Base-by-base conservation (phyloP, 331 rosid genomes). In the Pyrus hybrid region DNA sequence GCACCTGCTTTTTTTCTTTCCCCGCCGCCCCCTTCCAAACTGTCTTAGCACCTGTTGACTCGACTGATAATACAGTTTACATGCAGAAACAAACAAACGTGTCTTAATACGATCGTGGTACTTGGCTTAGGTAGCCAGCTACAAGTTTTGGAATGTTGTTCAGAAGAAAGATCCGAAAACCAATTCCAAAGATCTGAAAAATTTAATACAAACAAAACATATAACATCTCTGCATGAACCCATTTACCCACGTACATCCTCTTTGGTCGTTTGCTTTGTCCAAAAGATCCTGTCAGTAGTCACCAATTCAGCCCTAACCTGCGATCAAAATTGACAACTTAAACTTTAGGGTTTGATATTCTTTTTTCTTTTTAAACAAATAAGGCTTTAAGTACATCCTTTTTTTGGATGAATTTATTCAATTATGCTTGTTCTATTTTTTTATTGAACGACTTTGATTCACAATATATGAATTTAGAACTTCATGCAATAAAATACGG, bases 71-170 rank as follows among this genome's bases (percentile, higher is more conserved):
- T 58, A 21, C 63, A 22, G 11, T 14, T 49, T 22, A 69, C 62
- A 69, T 69, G 41, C 73, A 47, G 26, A 69, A 47, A 54, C 73
- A 69, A 49, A 49, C 45, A 37, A 37, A 37, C 13, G 45, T 37
- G 3, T 37, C 45, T 1, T 37, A 37, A 10, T 37, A 37, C 45
- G 45, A 37, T 37, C 45, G 45, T 37, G 45, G 13, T 9, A 37
- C 45, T 37, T 10, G 45, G 45, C 45, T 11, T 17, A 58, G 73
- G 45, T 63, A 58, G 76, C 88, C 88, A 88, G 87, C 88, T 86
- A 78, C 10, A 82, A 72, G 23, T 73, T 79, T 84, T 88, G 90
- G 86, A 86, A 80, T 77, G 80, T 84, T 80, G 86, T 73, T 77
- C 75, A 65, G 78, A 77, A 51, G 83, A 81, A 70, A 87, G 69